Percentiles rank a stretch among this genome's conserved stretches.
Evolutionary conservation across 441 rosid genomes (phyloP).

Genomic region (Adansonia gregorii): DNA sequence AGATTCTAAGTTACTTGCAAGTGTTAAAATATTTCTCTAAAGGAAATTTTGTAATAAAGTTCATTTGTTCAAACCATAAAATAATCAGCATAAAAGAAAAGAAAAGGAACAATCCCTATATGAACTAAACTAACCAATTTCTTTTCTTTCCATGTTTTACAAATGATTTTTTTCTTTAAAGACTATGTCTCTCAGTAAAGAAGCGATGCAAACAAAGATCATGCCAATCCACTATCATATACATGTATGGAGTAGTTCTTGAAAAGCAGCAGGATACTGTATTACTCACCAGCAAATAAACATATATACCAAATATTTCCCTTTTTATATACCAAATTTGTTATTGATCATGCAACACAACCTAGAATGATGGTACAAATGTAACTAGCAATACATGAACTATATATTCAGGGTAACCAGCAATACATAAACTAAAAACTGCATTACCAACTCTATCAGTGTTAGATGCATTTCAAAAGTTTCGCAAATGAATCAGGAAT

Average conservation of each 20-base stretch:
- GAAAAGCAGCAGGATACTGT: not conserved
- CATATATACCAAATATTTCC: not conserved
- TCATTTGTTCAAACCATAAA: not conserved
- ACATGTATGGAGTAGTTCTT: not conserved
- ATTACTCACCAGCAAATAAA: not conserved
- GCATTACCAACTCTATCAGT: not conserved
- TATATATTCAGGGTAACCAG: too few species aligned
- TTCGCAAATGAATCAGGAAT: not conserved
- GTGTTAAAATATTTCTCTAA: not conserved
- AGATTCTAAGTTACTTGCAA: not conserved
- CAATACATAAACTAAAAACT: not conserved
- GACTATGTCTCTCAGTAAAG: not conserved
- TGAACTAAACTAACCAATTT: slow-evolving; percentile 7
- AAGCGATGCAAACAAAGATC: not conserved
- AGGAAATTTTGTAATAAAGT: not conserved
- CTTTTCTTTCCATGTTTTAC: not conserved
- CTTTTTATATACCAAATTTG: not conserved
- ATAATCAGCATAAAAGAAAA: not conserved
- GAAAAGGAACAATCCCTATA: too few species aligned
- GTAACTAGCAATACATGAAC: not conserved
- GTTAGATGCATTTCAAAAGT: not conserved
- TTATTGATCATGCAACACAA: not conserved
- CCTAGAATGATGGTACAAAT: not conserved
- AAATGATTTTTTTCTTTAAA: not conserved
- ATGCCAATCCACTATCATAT: not conserved